Evolutionary conservation across 148 eudicot genomes (phyloP), one percentile per base, ranked within the genome.

Genomic region (Oxyria digyna): DNA sequence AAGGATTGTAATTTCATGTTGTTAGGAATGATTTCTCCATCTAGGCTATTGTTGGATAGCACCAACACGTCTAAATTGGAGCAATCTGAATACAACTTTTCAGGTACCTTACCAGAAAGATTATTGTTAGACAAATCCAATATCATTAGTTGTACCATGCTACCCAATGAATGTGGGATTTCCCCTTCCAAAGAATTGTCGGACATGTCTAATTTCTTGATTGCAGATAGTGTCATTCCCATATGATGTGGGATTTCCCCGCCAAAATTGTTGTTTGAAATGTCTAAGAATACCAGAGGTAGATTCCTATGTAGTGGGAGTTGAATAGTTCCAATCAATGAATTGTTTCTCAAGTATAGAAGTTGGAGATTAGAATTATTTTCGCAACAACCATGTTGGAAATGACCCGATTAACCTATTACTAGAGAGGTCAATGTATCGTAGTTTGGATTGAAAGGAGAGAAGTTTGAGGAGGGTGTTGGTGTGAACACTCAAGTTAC

Each of bases 361-460:
- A 0, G 3, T 6, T 4, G 0, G 71, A 77, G 40, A 27, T 13
- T 6, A 71, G 77, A 49, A 70, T 21, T 49, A 0, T 49, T 49
- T 6, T 49, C n/a, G 55, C 27, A 73, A 0, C 69, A 77, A 23
- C 76, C 76, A 77, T 35, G 40, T 13, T 11, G 80, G 80, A 42
- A 77, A 73, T 0, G 23, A 4, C 3, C 70, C 67, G 7, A 0
- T 33, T 1, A 73, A 4, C 14, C 11, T 32, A 35, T 73, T 77
- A 52, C 38, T 0, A 2, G 67, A 73, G 24, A 73, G 74, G 14
- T 52, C 68, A 41, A 73, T 21, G 13, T 50, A 18, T 18, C 32
- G 18, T 0, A 69, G 72, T 0, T 69, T 37, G 4, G 37, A 18
- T 18, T 48, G 72, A 24, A 17, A 7, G 27, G 8, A 69, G 42